phyloP scores from a whole-genome alignment of 139 green algal species.

The Coelastrella sp. region DNA sequence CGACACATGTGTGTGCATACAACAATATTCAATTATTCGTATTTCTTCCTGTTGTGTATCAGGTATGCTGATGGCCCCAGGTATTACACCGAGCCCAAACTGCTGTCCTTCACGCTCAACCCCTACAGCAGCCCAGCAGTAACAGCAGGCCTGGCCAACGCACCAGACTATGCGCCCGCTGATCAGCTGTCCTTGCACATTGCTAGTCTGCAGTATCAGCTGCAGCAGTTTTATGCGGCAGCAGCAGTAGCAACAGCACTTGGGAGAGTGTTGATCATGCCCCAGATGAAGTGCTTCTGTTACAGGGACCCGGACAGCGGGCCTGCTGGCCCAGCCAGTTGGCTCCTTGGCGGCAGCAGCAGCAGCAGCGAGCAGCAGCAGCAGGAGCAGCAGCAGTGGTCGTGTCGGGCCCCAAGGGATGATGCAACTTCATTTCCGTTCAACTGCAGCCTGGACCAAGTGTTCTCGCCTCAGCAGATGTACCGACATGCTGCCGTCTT shows the following conservation, averaged over 20 bases:
- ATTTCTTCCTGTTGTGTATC: not conserved
- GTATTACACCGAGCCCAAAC: conserved; percentile 41
- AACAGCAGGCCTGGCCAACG: not conserved
- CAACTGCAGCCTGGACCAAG: conserved; percentile 42
- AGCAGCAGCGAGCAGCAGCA: not conserved
- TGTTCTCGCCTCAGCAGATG: not conserved
- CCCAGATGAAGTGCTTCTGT: conserved; percentile 36
- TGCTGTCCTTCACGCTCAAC: conserved; percentile 13
- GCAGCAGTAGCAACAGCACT: conserved; percentile 18
- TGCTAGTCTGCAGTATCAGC: conserved; percentile 2
- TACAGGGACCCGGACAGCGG: conserved; percentile 28
- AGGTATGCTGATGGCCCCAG: conserved; percentile 47
- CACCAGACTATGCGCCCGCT: not conserved
- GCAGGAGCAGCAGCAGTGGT: conserved; percentile 44
- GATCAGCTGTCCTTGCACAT: conserved; percentile 28
- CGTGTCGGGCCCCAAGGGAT: conserved; percentile 42
- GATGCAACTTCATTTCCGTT: conserved; percentile 13
- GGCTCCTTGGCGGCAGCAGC: conserved; percentile 21
- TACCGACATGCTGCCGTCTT: conserved; percentile 19
- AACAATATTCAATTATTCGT: no score
- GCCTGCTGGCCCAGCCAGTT: not conserved
- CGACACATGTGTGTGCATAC: no score
- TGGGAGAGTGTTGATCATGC: conserved; percentile 30
- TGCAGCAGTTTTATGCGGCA: conserved; percentile 35
- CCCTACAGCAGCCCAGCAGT: not conserved